phyloP scores from a whole-genome alignment of 176 grass and related monocot species.

The Eleusine coracana region DNA sequence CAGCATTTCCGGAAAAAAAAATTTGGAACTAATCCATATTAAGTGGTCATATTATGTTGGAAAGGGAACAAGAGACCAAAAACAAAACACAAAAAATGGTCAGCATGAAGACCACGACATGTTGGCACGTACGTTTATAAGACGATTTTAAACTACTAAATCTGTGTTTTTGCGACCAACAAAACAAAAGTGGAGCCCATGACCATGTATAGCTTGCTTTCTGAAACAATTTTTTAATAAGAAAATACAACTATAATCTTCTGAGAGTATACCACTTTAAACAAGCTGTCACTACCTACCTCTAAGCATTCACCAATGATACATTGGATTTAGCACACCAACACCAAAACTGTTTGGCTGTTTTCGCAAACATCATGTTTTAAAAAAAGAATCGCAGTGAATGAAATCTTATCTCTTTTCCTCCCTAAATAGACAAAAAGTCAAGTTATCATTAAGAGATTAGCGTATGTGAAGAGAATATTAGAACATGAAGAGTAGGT shows the following conservation, averaged over 20 bases:
- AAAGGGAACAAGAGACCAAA: not conserved
- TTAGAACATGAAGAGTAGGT: slow-evolving; percentile 33
- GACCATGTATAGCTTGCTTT: slow-evolving; percentile 1
- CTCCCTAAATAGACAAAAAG: not conserved
- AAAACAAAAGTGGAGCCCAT: slow-evolving; percentile 13
- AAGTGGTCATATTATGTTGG: not conserved
- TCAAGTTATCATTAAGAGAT: not conserved
- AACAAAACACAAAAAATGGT: not conserved
- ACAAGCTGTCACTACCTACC: not conserved
- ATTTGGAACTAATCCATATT: not conserved
- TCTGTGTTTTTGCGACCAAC: not conserved
- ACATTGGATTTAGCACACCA: not conserved
- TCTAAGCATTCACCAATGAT: not conserved
- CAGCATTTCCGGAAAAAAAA: not conserved
- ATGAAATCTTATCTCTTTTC: not conserved
- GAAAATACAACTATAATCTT: not conserved
- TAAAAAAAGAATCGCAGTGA: not conserved
- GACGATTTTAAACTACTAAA: not conserved
- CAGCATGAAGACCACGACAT: not conserved
- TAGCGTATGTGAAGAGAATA: slow-evolving; percentile 39
- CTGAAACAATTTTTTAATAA: not conserved
- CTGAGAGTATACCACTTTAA: not conserved
- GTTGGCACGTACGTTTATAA: not conserved
- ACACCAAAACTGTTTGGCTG: not conserved
- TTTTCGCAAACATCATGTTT: not conserved